A percentile compares a stretch with the other conserved stretches of the same genome.
Conservation (phyloP, 208 protist genomes). For the Leishmania tarentolae region DNA sequence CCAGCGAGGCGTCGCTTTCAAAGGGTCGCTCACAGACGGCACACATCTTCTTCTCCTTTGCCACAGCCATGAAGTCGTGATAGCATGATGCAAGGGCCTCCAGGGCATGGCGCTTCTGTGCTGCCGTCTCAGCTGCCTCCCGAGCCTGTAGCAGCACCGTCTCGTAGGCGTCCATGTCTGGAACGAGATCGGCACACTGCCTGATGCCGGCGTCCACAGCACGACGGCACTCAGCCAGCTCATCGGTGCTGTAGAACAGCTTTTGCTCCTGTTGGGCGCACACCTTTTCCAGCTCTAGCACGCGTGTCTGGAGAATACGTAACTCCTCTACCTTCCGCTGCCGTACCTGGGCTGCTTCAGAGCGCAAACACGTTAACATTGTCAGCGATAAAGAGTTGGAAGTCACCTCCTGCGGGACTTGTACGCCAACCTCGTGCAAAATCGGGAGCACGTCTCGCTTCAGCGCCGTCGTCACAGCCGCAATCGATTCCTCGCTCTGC, state of each 20-base stretch:
- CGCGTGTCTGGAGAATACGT: slow-evolving; percentile 25
- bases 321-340: slow-evolving; percentile 37
- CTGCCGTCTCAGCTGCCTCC: slow-evolving; percentile 26
- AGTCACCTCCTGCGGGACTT: slow-evolving; percentile 4
- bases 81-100: slow-evolving; percentile 64
- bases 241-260: slow-evolving; percentile 23
- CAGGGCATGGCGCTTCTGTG: slow-evolving; percentile 39
- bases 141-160: slow-evolving; percentile 32
- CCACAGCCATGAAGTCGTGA: slow-evolving; percentile 53
- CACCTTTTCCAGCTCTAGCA: slow-evolving; percentile 37
- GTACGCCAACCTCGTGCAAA: slow-evolving; percentile 31
- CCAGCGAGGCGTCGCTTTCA: slow-evolving; percentile 14
- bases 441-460: slow-evolving; percentile 41
- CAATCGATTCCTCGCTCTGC: slow-evolving; percentile 43
- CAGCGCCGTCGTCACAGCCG: slow-evolving; percentile 28
- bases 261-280: slow-evolving; percentile 43
- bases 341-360: slow-evolving; percentile 26
- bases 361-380: slow-evolving; percentile 16
- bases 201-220: neutral
- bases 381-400: slow-evolving; percentile 10
- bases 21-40: slow-evolving; percentile 72
- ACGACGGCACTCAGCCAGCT: slow-evolving; percentile 18
- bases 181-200: slow-evolving; percentile 15
- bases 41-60: slow-evolving; percentile 47
- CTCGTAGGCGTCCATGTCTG: slow-evolving; percentile 50